A percentile compares a stretch with the other conserved stretches of the same genome.
Conservation (phyloP, 306 rosid genomes). For the Begonia peltatifolia region DNA sequence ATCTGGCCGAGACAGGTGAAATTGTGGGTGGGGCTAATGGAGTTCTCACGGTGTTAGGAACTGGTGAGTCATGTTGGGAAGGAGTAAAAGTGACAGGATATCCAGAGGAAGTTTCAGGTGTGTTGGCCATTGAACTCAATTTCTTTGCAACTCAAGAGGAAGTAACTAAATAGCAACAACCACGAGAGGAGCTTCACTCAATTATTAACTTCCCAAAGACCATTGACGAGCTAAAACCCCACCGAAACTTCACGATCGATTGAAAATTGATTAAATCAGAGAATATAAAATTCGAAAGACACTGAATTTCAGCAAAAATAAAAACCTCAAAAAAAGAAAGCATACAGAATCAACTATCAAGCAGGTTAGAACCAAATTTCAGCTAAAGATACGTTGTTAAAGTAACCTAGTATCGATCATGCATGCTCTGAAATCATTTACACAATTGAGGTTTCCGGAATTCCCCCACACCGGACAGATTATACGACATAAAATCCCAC, state of each 20-base stretch:
- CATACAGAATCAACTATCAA: too few relatives aligned
- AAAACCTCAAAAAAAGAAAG: too few relatives aligned
- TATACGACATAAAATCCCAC: not conserved
- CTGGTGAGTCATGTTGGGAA: conserved; percentile 27
- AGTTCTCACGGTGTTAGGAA: conserved; percentile 30
- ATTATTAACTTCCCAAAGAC: too few relatives aligned
- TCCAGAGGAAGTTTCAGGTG: conserved; percentile 59
- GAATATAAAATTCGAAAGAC: too few relatives aligned
- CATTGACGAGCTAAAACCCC: too few relatives aligned
- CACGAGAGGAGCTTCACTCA: conserved; percentile 14
- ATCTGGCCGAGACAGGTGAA: conserved; percentile 32
- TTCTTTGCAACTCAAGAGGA: conserved; percentile 3
- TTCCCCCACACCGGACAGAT: not conserved
- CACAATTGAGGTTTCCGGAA: conserved; percentile 16
- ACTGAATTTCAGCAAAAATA: too few relatives aligned
- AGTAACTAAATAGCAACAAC: conserved; percentile 10
- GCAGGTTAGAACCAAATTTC: too few relatives aligned
- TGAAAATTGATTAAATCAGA: too few relatives aligned
- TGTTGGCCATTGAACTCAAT: conserved; percentile 46
- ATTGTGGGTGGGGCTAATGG: conserved; percentile 26
- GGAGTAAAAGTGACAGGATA: conserved; percentile 19
- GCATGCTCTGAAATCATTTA: not conserved
- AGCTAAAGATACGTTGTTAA: too few relatives aligned
- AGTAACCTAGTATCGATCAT: too few relatives aligned
- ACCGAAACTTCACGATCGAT: too few relatives aligned